These are phyloP conservation scores for Cucurbita ficifolia DNA, from an alignment of 306 rosid species.

Conservation along the genomic window DNA sequence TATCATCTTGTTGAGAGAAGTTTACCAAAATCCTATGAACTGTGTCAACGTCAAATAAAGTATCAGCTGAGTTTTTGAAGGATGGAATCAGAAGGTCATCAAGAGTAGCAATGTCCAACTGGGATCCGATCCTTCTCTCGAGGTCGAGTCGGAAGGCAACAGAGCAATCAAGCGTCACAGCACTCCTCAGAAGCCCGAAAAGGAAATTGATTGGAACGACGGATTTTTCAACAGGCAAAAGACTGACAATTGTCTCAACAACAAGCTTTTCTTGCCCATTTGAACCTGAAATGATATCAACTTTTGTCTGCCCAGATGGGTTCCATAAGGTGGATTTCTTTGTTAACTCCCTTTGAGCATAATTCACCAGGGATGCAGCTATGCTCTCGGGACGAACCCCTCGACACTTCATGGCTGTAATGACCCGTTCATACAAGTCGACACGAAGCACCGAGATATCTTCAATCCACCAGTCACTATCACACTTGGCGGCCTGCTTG, in stretches of 20 bases:
- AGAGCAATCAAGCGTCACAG: conserved; percentile 75
- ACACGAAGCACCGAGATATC: conserved; percentile 79
- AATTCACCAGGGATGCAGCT: conserved; percentile 70
- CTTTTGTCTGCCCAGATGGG: conserved; percentile 56
- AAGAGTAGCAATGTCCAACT: conserved; percentile 76
- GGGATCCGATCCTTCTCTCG: conserved; percentile 94
- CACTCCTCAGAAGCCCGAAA: conserved; percentile 77
- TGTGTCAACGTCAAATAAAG: conserved; percentile 94
- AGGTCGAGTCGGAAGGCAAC: conserved; percentile 67
- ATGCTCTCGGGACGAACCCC: conserved; percentile 95
- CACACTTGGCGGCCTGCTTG: conserved; percentile 68
- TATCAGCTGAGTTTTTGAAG: conserved; percentile 72
- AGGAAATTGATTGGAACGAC: conserved; percentile 79
- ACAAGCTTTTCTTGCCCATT: conserved; percentile 57
- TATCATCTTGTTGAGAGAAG: conserved; percentile 90
- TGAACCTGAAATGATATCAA: conserved; percentile 40
- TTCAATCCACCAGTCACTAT: conserved; percentile 98
- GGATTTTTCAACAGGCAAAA: conserved; percentile 79
- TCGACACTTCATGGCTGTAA: conserved; percentile 88
- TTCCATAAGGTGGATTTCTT: conserved; percentile 75
- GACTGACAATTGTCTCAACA: conserved; percentile 78
- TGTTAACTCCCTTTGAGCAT: conserved; percentile 82
- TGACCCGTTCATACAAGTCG: conserved; percentile 74
- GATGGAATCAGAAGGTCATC: conserved; percentile 93
- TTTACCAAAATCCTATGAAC: conserved; percentile 82